A percentile compares a stretch with the other conserved stretches of the same genome.
Conservation (phyloP, 805 yeast genomes). For the Cyberlindnera mrakii region DNA sequence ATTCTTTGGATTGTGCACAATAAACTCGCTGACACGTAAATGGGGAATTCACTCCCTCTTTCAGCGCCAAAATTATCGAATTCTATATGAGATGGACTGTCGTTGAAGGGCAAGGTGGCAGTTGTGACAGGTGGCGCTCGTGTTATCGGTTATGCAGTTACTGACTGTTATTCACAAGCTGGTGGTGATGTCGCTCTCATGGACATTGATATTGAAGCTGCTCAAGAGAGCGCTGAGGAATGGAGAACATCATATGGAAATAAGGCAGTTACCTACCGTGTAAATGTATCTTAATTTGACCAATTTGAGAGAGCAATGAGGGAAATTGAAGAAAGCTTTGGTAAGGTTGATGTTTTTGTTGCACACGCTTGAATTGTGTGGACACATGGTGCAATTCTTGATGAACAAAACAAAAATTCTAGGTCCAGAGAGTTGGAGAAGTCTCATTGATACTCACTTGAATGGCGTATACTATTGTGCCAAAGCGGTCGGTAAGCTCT, state of each 20-base stretch:
- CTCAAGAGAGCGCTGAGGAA: neutral
- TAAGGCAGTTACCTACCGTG: constrained; percentile 46
- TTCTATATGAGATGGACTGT: constrained; percentile 60
- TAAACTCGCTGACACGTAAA: no score
- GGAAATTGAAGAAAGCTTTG: constrained; percentile 54
- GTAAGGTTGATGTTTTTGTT: constrained; percentile 72
- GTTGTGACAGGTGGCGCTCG: constrained; percentile 80
- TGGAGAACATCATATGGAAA: constrained; percentile 39
- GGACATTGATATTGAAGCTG: constrained; percentile 5
- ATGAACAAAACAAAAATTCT: constrained; percentile 19
- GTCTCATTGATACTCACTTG: constrained; percentile 67
- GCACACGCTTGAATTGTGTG: constrained; percentile 90
- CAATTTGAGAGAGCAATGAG: constrained; percentile 24
- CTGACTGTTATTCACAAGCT: constrained; percentile 78
- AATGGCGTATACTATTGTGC: constrained; percentile 81
- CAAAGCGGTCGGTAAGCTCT: constrained; percentile 63
- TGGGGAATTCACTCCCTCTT: constrained; percentile 37
- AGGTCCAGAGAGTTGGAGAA: constrained; percentile 54
- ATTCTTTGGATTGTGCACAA: no score
- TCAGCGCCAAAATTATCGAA: constrained; percentile 46
- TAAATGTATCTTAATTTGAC: constrained; percentile 23
- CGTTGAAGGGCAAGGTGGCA: constrained; percentile 76
- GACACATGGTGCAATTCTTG: constrained; percentile 57
- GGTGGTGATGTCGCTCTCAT: constrained; percentile 69
- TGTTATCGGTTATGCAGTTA: constrained; percentile 81